Evolutionary conservation across 2,329 filamentous ascomycete genomes (phyloP).

Genomic region (Claviceps cyperi): DNA sequence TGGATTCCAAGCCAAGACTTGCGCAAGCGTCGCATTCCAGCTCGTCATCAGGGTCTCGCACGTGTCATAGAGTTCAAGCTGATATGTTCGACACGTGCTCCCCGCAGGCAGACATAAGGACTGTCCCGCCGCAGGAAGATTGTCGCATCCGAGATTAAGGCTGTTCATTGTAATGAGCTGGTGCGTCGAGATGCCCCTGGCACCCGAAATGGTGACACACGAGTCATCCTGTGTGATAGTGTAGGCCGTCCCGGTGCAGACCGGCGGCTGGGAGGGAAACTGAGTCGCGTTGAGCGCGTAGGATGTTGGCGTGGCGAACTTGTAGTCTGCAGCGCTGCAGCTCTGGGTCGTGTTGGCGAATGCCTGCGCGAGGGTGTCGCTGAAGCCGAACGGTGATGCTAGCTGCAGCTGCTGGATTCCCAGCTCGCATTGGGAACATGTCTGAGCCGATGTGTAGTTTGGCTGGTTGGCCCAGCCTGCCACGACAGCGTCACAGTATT

Average conservation of each 20-base stretch:
- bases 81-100: neutral
- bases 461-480: neutral
- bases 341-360: constrained; percentile 1
- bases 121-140: neutral
- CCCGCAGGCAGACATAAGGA: neutral
- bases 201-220: neutral
- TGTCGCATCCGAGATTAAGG: constrained; percentile 1
- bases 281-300: constrained; percentile 1
- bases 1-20: neutral
- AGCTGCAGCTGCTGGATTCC: neutral
- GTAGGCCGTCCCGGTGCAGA: neutral
- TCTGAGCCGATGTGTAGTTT: neutral
- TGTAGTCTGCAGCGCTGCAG: neutral
- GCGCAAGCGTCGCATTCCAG: neutral
- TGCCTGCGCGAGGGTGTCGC: neutral
- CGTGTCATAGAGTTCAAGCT: neutral
- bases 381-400: neutral
- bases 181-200: neutral
- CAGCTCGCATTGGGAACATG: neutral
- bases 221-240: neutral
- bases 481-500: neutral
- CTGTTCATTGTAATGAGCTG: neutral
- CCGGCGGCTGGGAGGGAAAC: neutral
- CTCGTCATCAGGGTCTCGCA: neutral
- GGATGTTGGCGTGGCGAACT: neutral